Conservation (phyloP, 148 eudicot genomes). For the Oxyria digyna region DNA sequence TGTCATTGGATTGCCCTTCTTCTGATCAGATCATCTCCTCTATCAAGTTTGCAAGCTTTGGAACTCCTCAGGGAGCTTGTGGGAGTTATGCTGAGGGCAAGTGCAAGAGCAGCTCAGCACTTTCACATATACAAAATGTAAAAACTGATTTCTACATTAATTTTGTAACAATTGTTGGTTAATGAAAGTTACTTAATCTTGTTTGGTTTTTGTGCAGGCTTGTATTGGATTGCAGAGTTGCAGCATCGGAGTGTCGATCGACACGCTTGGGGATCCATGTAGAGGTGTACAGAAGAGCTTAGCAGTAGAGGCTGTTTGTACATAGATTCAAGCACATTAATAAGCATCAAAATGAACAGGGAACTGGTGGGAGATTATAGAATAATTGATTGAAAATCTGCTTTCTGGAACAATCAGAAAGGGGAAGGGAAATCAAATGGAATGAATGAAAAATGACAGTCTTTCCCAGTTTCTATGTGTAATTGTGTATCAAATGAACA, state of each 20-base stretch:
- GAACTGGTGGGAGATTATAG: neutral
- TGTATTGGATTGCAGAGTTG: slow-evolving; percentile 38
- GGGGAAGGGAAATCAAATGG: neutral
- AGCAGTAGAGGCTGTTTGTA: slow-evolving; percentile 42
- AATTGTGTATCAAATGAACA: neutral
- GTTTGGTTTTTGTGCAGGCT: slow-evolving; percentile 18
- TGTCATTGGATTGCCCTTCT: slow-evolving; percentile 58
- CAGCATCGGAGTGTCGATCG: slow-evolving; percentile 25
- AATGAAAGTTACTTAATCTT: neutral
- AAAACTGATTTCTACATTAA: neutral
- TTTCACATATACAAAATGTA: slow-evolving; percentile 54
- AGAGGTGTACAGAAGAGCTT: slow-evolving; percentile 34
- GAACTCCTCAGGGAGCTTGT: slow-evolving; percentile 77
- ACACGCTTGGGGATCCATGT: slow-evolving; percentile 40
- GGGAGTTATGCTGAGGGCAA: slow-evolving; percentile 68
- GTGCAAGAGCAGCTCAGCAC: slow-evolving; percentile 56
- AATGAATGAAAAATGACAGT: neutral
- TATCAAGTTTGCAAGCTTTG: slow-evolving; percentile 86
- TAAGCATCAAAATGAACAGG: neutral
- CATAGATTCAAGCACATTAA: neutral
- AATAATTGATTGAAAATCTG: neutral
- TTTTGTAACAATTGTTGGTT: neutral
- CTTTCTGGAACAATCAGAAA: neutral
- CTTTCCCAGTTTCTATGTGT: neutral
- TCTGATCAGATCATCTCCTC: slow-evolving; percentile 62